Conservation (phyloP, 2,329 filamentous ascomycete genomes). For the Arachnopeziza araneosa region DNA sequence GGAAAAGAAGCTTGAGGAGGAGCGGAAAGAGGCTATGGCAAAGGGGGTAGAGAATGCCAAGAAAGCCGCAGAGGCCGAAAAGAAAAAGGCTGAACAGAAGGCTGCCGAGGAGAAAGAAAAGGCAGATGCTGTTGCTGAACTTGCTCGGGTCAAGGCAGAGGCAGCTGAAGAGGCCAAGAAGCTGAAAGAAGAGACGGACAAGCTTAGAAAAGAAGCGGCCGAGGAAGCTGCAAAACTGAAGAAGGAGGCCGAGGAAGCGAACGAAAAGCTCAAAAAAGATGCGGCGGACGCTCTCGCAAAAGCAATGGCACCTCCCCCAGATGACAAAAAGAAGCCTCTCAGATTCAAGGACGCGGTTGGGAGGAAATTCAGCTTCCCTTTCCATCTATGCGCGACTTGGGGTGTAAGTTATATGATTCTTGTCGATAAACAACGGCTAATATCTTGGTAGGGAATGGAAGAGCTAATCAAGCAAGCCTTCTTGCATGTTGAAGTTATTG, state of each 20-base stretch:
- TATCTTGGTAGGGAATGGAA: conserved; percentile 64
- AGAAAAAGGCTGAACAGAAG: conserved; percentile 11
- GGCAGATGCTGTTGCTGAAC: conserved; percentile 14
- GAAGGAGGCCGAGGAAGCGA: conserved; percentile 44
- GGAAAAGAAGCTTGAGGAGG: conserved; percentile 31
- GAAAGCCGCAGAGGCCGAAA: conserved; percentile 18
- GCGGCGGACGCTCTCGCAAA: conserved; percentile 43
- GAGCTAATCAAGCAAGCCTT: conserved; percentile 82
- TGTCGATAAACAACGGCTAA: conserved; percentile 21
- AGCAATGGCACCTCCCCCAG: conserved; percentile 28
- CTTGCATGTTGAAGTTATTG: conserved; percentile 69
- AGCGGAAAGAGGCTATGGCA: conserved; percentile 30
- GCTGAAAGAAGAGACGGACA: conserved; percentile 35
- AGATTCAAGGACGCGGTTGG: conserved; percentile 89
- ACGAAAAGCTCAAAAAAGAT: conserved; percentile 37
- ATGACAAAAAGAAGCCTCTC: conserved; percentile 57
- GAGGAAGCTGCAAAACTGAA: conserved; percentile 39
- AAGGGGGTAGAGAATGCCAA: conserved; percentile 29
- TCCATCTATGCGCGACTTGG: conserved; percentile 79
- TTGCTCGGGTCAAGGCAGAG: conserved; percentile 25
- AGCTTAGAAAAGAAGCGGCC: conserved; percentile 31
- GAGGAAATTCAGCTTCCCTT: conserved; percentile 89
- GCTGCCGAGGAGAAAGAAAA: conserved; percentile 19
- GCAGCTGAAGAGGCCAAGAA: conserved; percentile 34
- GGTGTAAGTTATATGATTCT: conserved; percentile 48